Base-by-base conservation (phyloP, 1,284 basidiomycete species). In the Ustanciosporium gigantosporum region DNA sequence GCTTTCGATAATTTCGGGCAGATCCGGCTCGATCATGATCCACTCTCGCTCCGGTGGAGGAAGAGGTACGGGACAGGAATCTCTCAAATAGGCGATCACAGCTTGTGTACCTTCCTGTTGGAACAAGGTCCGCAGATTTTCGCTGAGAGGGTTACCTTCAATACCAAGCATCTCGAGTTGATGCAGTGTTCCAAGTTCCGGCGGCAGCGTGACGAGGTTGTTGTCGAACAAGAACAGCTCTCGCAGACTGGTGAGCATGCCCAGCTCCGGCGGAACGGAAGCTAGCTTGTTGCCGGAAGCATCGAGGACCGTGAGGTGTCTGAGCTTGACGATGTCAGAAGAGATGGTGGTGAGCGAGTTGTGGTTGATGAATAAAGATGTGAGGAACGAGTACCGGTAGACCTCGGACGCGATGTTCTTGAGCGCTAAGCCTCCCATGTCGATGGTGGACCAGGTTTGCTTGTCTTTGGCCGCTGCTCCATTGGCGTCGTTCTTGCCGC, bases 141-240 rank as follows among this genome's bases (percentile, higher is more conserved):
- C 82, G 53, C 92, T 88, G 44, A 99, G 79, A 11, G 94, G 94
- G 73, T 99, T 99, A 27, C 94, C 94, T 76, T 98, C 94, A 31
- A 99, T 84, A 19, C 94, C 94, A 21, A 99, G 81, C 31, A 90
- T 90, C 77, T 91, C 91, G 47, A 99, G 84, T 79, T 95, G 91
- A 77, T 95, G 90, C 27, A 99, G 80, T 27, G 85, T 90, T 31
- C 94, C 94, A 25, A 97, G 83, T 78, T 98, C 91, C 0, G 84
- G 82, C 1, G 94, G 94, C 11, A 99, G 83, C 0, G 86, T 87
- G 32, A 85, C 82, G 31, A 99, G 80, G 68, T 88, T 86, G 79
- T 99, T 99, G 82, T 99, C 94, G 77, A 97, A 99, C 20, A 97
- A 81, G 72, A 92, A 90, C 29, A 98, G 82, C 78, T 97, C 93